A percentile compares a stretch with the other conserved stretches of the same genome.
Evolutionary conservation across 768 basidiomycete genomes (phyloP).

Genomic region (Leucocoprinus sp.): DNA sequence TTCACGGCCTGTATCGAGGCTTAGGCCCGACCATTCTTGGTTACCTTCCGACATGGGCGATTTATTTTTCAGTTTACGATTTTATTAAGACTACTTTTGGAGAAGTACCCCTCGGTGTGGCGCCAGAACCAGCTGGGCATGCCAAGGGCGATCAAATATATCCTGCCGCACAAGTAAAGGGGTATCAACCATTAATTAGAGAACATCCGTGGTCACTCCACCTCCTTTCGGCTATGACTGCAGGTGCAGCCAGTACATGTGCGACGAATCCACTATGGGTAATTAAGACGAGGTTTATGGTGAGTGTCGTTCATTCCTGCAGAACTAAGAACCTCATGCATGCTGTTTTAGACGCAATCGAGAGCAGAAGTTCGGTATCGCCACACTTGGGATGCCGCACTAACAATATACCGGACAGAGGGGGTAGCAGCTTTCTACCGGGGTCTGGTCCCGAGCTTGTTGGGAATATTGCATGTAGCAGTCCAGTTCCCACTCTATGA

Average conservation of each 20-base stretch:
- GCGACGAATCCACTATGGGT: constrained; percentile 98
- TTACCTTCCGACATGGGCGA: constrained; percentile 98
- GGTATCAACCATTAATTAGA: constrained; percentile 71
- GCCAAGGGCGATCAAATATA: constrained; percentile 45
- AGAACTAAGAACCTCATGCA: constrained; percentile 4
- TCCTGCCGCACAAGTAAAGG: constrained; percentile 78
- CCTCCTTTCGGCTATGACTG: constrained; percentile 91
- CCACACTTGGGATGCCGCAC: constrained; percentile 84
- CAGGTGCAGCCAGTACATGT: constrained; percentile 88
- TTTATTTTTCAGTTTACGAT: constrained; percentile 98
- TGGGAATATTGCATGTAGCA: constrained; percentile 91
- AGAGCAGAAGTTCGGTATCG: constrained; percentile 71
- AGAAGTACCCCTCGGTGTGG: constrained; percentile 43
- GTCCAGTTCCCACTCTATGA: constrained; percentile 98
- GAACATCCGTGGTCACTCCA: constrained; percentile 86
- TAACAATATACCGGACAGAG: constrained; percentile 85
- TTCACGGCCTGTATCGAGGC: constrained; percentile 93
- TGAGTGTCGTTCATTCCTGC: constrained; percentile 22
- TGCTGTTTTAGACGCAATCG: constrained; percentile 63
- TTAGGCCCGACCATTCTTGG: constrained; percentile 94
- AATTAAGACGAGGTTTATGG: constrained; percentile 99
- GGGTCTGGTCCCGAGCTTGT: constrained; percentile 83
- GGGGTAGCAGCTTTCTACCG: constrained; percentile 88
- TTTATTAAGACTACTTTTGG: constrained; percentile 84
- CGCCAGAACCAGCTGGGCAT: constrained; percentile 8